Evolutionary conservation across 352 stramenopile species (phyloP), one percentile per base, ranked within the genome.

Genomic region (Phytophthora meadii): DNA sequence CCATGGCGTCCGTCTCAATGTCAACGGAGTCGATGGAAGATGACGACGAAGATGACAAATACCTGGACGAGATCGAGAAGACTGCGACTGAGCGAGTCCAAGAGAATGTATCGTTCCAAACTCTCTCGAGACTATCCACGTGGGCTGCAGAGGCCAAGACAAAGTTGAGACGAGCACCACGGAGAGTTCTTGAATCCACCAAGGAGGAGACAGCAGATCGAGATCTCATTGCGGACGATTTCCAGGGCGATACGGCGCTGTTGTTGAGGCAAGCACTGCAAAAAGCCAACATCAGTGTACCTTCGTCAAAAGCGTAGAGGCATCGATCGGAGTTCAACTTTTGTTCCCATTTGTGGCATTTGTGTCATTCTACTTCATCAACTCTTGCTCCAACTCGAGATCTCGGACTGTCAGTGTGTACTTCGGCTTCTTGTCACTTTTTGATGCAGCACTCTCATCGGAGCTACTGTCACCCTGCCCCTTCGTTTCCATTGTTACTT

Each of bases 401-500:
- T 95, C 84, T 44, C 87, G 84, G 52, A 95, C 69, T 34, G 87
- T 93, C 52, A 95, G 61, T 10, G 82, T 80, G 58, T 84, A 90
- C 50, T 74, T 71, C 1, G 36, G 19, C 24, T 77, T 77, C 39
- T 72, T 80, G 24, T 68, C 55, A n/a, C 46, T 61, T 15, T 65
- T 57, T 3, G 47, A 19, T 24, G 41, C 36, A 62, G 66, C n/a
- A 58, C 17, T 37, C 34, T 62, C 47, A 46, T 63, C 58, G 14
- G 19, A 61, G 27, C 12, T 59, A 25, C 14, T 54, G 17, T 19
- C 37, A 27, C 49, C 44, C 25, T 50, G 44, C 12, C 65, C 44
- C 51, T 65, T 68, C 28, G 27, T 44, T 51, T 76, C 22, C 12
- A 60, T 53, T 1, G 28, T 42, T n/a, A 81, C 69, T 27, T 87